These are phyloP conservation scores for Vigna hirtella DNA, from an alignment of 306 rosid genomes.

Conservation along the genomic window DNA sequence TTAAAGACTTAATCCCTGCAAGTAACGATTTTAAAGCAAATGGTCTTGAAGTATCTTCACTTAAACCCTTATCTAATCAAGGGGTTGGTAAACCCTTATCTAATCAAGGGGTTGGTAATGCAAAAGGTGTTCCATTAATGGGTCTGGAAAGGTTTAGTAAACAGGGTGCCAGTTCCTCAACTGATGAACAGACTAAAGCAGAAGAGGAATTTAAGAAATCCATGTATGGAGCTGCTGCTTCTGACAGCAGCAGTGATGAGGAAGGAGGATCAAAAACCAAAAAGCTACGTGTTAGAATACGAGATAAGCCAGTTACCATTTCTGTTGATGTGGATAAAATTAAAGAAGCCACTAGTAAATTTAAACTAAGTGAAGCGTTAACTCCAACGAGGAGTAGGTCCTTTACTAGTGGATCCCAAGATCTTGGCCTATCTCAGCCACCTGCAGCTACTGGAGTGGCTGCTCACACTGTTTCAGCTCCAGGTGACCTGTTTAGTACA, in stretches of 20 bases:
- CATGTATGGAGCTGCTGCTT: conserved; percentile 80
- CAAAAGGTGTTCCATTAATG: conserved; percentile 63
- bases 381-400: conserved; percentile 81
- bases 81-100: conserved; percentile 55
- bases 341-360: conserved; percentile 93
- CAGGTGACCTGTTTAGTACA: conserved; percentile 76
- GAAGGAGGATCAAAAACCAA: conserved; percentile 84
- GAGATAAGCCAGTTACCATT: conserved; percentile 81
- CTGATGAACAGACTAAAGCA: conserved; percentile 92
- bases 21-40: conserved; percentile 60
- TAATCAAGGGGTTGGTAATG: conserved; percentile 57
- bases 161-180: conserved; percentile 61
- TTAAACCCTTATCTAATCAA: conserved; percentile 53
- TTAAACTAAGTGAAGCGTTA: conserved; percentile 80
- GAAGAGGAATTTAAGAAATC: conserved; percentile 97
- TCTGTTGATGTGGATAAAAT: conserved; percentile 90
- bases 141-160: conserved; percentile 72
- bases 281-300: conserved; percentile 81
- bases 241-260: conserved; percentile 96
- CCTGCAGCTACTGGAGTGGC: conserved; percentile 56
- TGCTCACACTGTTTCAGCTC: conserved; percentile 60
- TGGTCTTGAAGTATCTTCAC: conserved; percentile 58
- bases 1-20: conserved; percentile 63
- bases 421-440: conserved; percentile 68
- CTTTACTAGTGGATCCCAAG: conserved; percentile 70